Evolutionary conservation across 73 alveolate genomes (phyloP).

Genomic region (Paramecium pentaurelia): DNA sequence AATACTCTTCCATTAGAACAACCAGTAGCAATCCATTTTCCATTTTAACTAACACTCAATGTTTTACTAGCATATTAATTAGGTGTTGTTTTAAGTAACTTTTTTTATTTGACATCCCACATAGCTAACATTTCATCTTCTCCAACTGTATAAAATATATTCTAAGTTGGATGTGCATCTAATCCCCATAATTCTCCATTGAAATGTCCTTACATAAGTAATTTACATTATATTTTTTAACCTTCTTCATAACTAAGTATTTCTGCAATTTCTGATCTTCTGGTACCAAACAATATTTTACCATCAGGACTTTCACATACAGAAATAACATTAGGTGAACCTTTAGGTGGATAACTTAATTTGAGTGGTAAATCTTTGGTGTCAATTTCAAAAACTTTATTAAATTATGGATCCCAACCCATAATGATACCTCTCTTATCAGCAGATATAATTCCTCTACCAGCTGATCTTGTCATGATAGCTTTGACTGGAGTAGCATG

Average conservation of each 20-base stretch:
- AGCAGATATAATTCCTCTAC: slow-evolving; percentile 92
- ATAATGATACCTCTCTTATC: slow-evolving; percentile 90
- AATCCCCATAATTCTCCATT: slow-evolving; percentile 97
- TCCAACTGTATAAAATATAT: slow-evolving; percentile 90
- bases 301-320: slow-evolving; percentile 91
- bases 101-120: slow-evolving; percentile 90
- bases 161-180: slow-evolving; percentile 88
- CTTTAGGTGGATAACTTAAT: background rate
- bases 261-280: slow-evolving; percentile 97
- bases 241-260: slow-evolving; percentile 32
- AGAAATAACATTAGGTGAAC: slow-evolving; percentile 85
- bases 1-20: slow-evolving; percentile 85
- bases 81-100: slow-evolving; percentile 75
- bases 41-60: slow-evolving; percentile 85
- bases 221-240: slow-evolving; percentile 64
- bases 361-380: slow-evolving; percentile 37
- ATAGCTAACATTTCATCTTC: slow-evolving; percentile 93
- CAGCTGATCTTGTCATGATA: slow-evolving; percentile 75
- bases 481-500: slow-evolving; percentile 86
- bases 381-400: slow-evolving; percentile 1
- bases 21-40: slow-evolving; percentile 89
- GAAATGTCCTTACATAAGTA: slow-evolving; percentile 90
- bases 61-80: slow-evolving; percentile 83
- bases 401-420: slow-evolving; percentile 69
- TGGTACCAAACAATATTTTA: slow-evolving; percentile 91